Percentiles rank a stretch among this genome's conserved stretches.
These are phyloP conservation scores for Teunomyces barrocoloradensis DNA, from an alignment of 805 yeast genomes.

Conservation along the genomic window DNA sequence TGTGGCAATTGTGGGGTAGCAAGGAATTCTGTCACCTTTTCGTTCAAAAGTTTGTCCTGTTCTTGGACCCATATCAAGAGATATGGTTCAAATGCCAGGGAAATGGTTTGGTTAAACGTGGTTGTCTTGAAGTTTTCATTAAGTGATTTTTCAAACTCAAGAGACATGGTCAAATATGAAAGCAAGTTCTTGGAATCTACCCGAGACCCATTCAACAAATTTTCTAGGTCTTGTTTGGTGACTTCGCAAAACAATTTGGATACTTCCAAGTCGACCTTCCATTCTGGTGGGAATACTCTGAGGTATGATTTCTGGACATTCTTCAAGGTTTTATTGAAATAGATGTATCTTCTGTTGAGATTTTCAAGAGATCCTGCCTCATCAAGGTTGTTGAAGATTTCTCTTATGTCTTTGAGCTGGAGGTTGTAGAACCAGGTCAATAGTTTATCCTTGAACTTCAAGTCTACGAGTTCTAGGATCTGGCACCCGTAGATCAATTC, in stretches of 20 bases:
- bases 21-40: slow-evolving; percentile 63
- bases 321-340: slow-evolving; percentile 62
- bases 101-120: slow-evolving; percentile 48
- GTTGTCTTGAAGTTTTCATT: slow-evolving; percentile 57
- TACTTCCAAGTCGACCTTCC: slow-evolving; percentile 68
- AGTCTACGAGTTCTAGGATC: slow-evolving; percentile 65
- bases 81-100: slow-evolving; percentile 77
- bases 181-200: slow-evolving; percentile 65
- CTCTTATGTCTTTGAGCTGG: slow-evolving; percentile 68
- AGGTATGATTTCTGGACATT: slow-evolving; percentile 53
- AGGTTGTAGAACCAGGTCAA: slow-evolving; percentile 69
- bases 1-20: slow-evolving; percentile 53
- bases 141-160: slow-evolving; percentile 79
- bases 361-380: slow-evolving; percentile 96
- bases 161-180: slow-evolving; percentile 66
- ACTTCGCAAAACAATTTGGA: slow-evolving; percentile 61
- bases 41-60: slow-evolving; percentile 65
- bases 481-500: slow-evolving; percentile 61
- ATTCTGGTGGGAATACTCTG: slow-evolving; percentile 60
- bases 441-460: slow-evolving; percentile 54
- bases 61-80: slow-evolving; percentile 81
- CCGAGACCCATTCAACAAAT: slow-evolving; percentile 44
- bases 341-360: slow-evolving; percentile 74
- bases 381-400: slow-evolving; percentile 74
- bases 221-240: slow-evolving; percentile 65